Base-by-base conservation (phyloP, 306 rosid genomes). In the Trichosanthes cucumerina region DNA sequence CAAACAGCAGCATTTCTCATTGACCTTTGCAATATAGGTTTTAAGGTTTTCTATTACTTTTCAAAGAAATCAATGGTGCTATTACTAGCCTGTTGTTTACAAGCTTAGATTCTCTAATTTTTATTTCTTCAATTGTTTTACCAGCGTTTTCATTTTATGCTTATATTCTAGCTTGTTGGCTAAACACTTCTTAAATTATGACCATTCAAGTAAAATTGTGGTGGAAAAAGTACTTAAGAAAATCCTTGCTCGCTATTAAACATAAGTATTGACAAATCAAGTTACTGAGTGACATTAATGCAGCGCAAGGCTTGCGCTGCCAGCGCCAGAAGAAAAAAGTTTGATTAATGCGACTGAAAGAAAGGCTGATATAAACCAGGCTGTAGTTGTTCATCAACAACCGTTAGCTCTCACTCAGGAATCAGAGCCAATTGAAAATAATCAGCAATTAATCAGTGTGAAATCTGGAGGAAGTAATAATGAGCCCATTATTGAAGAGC, bases 261-360 rank as follows among this genome's bases (percentile, higher is more conserved):
- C 21, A 69, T 9, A 69, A 69, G 19, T 41, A 19, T 23, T 38
- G 16, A 43, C 9, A 38, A 41, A 70, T 44, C 14, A 71, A 71
- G 57, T 71, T 23, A 70, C 38, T 56, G 14, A 76, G 4, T 28
- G 69, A 58, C 44, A 58, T 26, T 31, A 23, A 60, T 78, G 72
- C 72, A 78, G 80, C 16, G 80, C 74, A 31, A 78, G 80, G 58
- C 80, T 78, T 28, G 73, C 80, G 9, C 59, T 78, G 43, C 80
- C 80, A 44, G 80, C 72, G 11, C 80, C 80, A 62, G 80, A 58
- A 41, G 80, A 78, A 31, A 28, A 24, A 43, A 44, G 72, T 44
- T 21, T 44, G 24, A 53, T 59, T 26, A 60, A 26, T 44, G 54
- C 46, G 19, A 19, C 43, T 10, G 64, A 53, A 54, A 34, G 49